phyloP scores from a whole-genome alignment of 805 yeast species.

The Cephaloascus fragrans region DNA sequence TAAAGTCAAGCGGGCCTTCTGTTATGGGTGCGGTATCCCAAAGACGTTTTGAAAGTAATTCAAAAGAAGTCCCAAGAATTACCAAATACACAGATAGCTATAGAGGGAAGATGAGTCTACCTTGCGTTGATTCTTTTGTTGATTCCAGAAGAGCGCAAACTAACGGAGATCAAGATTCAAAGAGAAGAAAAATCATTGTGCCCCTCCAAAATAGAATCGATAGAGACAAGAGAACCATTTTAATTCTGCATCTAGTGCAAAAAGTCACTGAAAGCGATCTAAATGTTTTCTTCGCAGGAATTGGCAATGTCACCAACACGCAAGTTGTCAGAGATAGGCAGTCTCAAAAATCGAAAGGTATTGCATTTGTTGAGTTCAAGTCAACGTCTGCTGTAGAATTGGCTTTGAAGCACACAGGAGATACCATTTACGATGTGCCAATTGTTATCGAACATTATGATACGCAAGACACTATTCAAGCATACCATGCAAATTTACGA shows the following conservation, averaged over 20 bases:
- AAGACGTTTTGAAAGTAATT: too few species aligned
- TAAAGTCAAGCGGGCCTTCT: too few species aligned
- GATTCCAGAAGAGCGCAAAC: too few species aligned
- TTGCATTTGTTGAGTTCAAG: slow-evolving; percentile 20
- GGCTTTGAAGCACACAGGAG: slow-evolving; percentile 19
- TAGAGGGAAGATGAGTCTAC: too few species aligned
- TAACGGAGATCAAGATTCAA: too few species aligned
- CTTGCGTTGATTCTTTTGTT: too few species aligned
- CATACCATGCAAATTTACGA: slow-evolving; percentile 2
- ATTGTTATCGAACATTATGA: slow-evolving; percentile 18
- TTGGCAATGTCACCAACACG: slow-evolving; percentile 19
- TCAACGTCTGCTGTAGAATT: slow-evolving; percentile 13
- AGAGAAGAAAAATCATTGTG: background rate
- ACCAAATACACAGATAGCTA: too few species aligned
- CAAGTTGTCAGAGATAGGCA: slow-evolving; percentile 18
- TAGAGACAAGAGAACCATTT: slow-evolving; percentile 18
- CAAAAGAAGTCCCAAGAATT: too few species aligned
- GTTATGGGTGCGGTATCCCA: too few species aligned
- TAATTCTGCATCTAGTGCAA: slow-evolving; percentile 20
- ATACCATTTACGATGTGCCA: slow-evolving; percentile 18
- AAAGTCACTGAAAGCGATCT: slow-evolving; percentile 16
- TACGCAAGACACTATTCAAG: slow-evolving; percentile 17
- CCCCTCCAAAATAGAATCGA: slow-evolving; percentile 4
- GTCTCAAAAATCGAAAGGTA: slow-evolving; percentile 18
- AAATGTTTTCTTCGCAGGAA: slow-evolving; percentile 16